Percentiles rank a stretch among this genome's conserved stretches.
Evolutionary conservation across 2,329 filamentous ascomycete genomes (phyloP).

Genomic region (Ceratocystis variospora): DNA sequence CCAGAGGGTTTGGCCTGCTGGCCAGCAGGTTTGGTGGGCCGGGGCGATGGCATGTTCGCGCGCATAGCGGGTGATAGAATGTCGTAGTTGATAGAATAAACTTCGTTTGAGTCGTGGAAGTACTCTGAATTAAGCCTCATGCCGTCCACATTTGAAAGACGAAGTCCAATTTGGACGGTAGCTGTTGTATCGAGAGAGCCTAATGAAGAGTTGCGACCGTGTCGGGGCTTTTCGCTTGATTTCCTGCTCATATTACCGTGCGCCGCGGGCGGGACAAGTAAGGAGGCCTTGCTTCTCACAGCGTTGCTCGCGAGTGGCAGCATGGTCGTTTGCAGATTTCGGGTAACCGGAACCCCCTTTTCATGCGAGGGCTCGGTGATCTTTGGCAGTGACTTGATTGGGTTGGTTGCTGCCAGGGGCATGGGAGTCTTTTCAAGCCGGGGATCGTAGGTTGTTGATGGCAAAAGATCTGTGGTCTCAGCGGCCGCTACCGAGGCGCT

Average conservation of each 20-base stretch:
- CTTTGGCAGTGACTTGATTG: neutral
- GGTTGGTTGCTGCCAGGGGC: neutral
- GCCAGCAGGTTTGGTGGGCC: conserved; percentile 22
- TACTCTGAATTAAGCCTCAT: conserved; percentile 29
- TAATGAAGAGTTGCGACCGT: conserved; percentile 37
- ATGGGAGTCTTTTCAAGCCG: neutral
- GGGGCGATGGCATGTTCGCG: conserved; percentile 3
- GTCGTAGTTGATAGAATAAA: conserved; percentile 28
- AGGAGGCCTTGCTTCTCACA: neutral
- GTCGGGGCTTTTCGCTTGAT: conserved; percentile 25
- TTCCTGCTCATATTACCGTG: conserved; percentile 1
- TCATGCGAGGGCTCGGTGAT: neutral
- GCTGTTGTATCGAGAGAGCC: conserved; percentile 48
- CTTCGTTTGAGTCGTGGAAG: conserved; percentile 27
- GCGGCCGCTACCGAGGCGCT: neutral
- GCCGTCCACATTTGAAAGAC: conserved; percentile 47
- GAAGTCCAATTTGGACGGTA: conserved; percentile 57
- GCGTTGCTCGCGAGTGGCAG: neutral
- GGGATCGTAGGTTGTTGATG: conserved; percentile 11
- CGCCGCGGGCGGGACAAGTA: conserved; percentile 10
- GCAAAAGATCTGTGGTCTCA: conserved; percentile 7
- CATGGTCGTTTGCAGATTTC: neutral
- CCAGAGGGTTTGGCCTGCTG: conserved; percentile 22
- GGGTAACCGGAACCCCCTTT: neutral
- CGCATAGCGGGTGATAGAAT: conserved; percentile 7